These are phyloP conservation scores for Cyberlindnera mycetangii DNA, from an alignment of 805 yeast species.

Conservation along the genomic window DNA sequence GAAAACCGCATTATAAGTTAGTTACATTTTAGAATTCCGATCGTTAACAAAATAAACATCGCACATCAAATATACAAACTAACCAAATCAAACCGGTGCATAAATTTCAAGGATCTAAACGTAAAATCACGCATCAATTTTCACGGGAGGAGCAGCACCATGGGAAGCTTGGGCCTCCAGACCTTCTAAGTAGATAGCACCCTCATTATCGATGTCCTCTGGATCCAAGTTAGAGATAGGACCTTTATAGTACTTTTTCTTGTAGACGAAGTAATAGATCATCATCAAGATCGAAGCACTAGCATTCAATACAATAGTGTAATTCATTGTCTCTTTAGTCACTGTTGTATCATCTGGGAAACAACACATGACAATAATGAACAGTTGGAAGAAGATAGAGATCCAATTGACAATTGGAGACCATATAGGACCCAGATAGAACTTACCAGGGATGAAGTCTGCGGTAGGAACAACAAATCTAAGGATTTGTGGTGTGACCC, in stretches of 20 bases:
- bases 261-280: slow-evolving; percentile 49
- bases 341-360: slow-evolving; percentile 49
- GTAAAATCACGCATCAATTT: not conserved
- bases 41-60: not conserved
- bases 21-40: too few relatives aligned
- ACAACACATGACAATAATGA: slow-evolving; percentile 55
- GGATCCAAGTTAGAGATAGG: slow-evolving; percentile 39
- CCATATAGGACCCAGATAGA: slow-evolving; percentile 51
- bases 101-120: too few relatives aligned
- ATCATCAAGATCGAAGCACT: slow-evolving; percentile 57
- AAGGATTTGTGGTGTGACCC: slow-evolving; percentile 38
- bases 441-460: slow-evolving; percentile 62
- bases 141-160: slow-evolving; percentile 8
- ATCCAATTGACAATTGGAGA: slow-evolving; percentile 46
- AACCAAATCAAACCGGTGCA: too few relatives aligned
- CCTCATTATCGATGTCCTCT: slow-evolving; percentile 20
- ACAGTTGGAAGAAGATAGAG: slow-evolving; percentile 48
- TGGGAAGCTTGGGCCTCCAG: slow-evolving; percentile 7
- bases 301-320: slow-evolving; percentile 63
- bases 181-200: slow-evolving; percentile 21
- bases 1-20: too few relatives aligned
- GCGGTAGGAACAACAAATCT: slow-evolving; percentile 43
- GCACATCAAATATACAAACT: not conserved
- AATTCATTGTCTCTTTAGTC: slow-evolving; percentile 56
- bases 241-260: slow-evolving; percentile 54